Evolutionary conservation across 306 rosid species (phyloP).

Genomic region (Trichosanthes truncata): DNA sequence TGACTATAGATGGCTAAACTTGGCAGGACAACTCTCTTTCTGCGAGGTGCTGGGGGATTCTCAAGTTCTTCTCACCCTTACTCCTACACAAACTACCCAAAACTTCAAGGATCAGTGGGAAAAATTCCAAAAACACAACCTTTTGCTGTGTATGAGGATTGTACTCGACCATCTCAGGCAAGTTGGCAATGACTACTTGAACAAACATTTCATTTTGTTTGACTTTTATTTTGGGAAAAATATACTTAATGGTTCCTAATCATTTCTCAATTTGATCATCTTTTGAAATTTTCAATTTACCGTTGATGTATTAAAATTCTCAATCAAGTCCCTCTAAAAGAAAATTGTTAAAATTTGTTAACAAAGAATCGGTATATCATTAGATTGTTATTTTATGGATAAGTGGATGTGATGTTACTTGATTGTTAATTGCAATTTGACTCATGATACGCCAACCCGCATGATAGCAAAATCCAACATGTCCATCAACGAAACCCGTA

Average conservation of each 20-base stretch:
- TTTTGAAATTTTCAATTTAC: neutral
- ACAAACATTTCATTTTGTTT: neutral
- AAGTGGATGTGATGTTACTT: neutral
- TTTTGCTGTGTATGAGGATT: conserved; percentile 59
- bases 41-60: conserved; percentile 98
- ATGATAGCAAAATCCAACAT: neutral
- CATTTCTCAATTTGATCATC: neutral
- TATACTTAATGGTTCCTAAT: neutral
- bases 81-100: conserved; percentile 68
- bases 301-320: neutral
- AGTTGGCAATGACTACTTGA: neutral
- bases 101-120: conserved; percentile 29
- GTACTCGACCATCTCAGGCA: conserved; percentile 78
- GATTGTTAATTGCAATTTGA: neutral
- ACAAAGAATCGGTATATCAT: neutral
- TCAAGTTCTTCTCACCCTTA: conserved; percentile 67
- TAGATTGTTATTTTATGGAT: neutral
- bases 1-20: conserved; percentile 21
- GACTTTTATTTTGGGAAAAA: neutral
- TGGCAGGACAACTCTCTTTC: conserved; percentile 56
- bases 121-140: conserved; percentile 68
- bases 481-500: neutral
- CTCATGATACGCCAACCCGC: neutral
- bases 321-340: neutral
- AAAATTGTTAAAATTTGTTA: neutral